A percentile compares a stretch with the other conserved stretches of the same genome.
phyloP scores from a whole-genome alignment of 305 asterid species.

The Fraxinus floribunda region DNA sequence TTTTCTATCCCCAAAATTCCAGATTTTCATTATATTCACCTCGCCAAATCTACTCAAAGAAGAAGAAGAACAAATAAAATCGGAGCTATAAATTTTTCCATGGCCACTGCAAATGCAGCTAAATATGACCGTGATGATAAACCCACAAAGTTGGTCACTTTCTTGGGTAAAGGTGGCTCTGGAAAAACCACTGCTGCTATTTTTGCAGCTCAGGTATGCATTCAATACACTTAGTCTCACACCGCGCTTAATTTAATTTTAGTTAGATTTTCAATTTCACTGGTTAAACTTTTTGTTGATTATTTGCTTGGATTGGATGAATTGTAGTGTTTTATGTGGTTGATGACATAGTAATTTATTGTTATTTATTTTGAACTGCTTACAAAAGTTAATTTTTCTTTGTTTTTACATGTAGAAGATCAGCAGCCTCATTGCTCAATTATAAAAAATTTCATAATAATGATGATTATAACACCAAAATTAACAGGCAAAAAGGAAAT shows the following conservation, averaged over 20 bases:
- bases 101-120: constrained; percentile 42
- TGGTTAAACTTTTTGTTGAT: neutral
- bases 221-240: neutral
- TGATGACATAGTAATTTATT: neutral
- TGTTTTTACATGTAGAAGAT: neutral
- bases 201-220: constrained; percentile 83
- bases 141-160: constrained; percentile 69
- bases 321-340: neutral
- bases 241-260: neutral
- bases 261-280: neutral
- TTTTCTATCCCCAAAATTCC: constrained; percentile 14
- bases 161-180: constrained; percentile 77
- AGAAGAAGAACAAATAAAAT: constrained; percentile 26
- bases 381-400: neutral
- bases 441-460: neutral
- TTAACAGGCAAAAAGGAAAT: neutral
- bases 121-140: constrained; percentile 33
- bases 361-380: neutral
- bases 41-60: constrained; percentile 12
- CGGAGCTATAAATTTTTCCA: constrained; percentile 29
- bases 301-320: neutral
- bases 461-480: neutral
- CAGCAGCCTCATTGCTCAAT: neutral
- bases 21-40: constrained; percentile 28
- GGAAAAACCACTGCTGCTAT: constrained; percentile 88